A percentile compares a stretch with the other conserved stretches of the same genome.
These are phyloP conservation scores for Yamadazyma scolyti DNA, from an alignment of 805 yeast genomes.

Conservation along the genomic window DNA sequence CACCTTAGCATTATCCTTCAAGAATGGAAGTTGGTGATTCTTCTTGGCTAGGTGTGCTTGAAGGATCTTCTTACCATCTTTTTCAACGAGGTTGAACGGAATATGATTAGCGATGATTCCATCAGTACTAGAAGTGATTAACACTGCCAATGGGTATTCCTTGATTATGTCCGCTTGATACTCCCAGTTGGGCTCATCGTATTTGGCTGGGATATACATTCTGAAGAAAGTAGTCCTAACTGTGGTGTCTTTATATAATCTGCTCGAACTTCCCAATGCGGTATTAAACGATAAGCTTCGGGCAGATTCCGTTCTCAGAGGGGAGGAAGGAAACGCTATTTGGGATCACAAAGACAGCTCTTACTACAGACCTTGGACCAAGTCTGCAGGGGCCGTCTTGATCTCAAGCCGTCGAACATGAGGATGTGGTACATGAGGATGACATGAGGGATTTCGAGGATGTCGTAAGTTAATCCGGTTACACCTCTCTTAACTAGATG, in stretches of 20 bases:
- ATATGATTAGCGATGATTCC: slow-evolving; percentile 51
- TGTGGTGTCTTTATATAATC: neutral
- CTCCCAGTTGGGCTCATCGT: slow-evolving; percentile 30
- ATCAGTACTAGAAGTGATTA: slow-evolving; percentile 38
- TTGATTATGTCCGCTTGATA: slow-evolving; percentile 39
- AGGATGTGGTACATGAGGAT: too few relatives aligned
- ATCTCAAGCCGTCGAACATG: too few relatives aligned
- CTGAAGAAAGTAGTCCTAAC: neutral
- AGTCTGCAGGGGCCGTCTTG: too few relatives aligned
- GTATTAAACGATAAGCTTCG: slow-evolving; percentile 1
- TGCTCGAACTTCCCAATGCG: slow-evolving; percentile 1
- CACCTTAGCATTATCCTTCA: slow-evolving; percentile 35
- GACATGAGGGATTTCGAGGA: too few relatives aligned
- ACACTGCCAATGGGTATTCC: slow-evolving; percentile 49
- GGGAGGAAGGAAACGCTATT: too few relatives aligned
- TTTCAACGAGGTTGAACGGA: slow-evolving; percentile 45
- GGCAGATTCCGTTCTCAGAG: too few relatives aligned
- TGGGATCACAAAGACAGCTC: too few relatives aligned
- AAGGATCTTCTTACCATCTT: slow-evolving; percentile 35
- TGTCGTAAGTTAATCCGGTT: too few relatives aligned
- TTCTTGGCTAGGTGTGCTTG: slow-evolving; percentile 53
- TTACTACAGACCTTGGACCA: too few relatives aligned
- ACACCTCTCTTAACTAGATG: too few relatives aligned
- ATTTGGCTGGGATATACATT: slow-evolving; percentile 38
- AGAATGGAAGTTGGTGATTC: slow-evolving; percentile 47